Base-by-base conservation (phyloP, 768 basidiomycete genomes). In the Pleurotus tuoliensis region DNA sequence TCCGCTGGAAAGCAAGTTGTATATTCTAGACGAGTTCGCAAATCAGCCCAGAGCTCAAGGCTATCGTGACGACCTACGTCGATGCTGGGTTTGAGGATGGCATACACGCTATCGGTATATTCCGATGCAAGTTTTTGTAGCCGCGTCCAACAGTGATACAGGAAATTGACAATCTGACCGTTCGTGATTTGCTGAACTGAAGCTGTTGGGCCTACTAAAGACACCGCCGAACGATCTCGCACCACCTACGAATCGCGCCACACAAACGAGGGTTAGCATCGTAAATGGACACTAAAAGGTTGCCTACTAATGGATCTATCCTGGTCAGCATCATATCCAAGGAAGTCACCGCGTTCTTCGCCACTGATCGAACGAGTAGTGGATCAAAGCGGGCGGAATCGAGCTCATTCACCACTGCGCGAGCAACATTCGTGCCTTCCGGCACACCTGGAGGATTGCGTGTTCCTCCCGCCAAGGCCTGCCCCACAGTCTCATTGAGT, bases 331-430 rank as follows among this genome's bases (percentile, higher is more conserved):
- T 75, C 59, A 75, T 78, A n/a, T 94, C 92, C 47, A 98, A 65
- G 55, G 85, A 83, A 2, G 80, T 73, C 8, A 78, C 78, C 0
- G 82, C 84, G 65, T 84, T 87, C 68, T 86, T 87, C 12, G 94
- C 92, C 6, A 97, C 86, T 5, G 85, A 78, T 57, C 80, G 81
- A 9, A 92, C 84, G 12, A 99, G 75, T 38, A 98, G 68, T 0
- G 96, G 96, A 71, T 99, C 97, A 66, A 96, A 97, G 59, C 87
- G 81, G 12, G 93, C 93, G 2, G 92, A 84, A 69, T 98, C 94
- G 4, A 99, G 81, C 64, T 98, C 97, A 67, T 98, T 98, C 24
- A 84, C 83, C 18, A 95, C 77, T 1, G 82, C 79, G 8, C 97
- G 79, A 1, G 90, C 87, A 15, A 94, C 77, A 52, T 84, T 84